Evolutionary conservation across 768 basidiomycete genomes (phyloP).

Genomic region (Zangia roseola): DNA sequence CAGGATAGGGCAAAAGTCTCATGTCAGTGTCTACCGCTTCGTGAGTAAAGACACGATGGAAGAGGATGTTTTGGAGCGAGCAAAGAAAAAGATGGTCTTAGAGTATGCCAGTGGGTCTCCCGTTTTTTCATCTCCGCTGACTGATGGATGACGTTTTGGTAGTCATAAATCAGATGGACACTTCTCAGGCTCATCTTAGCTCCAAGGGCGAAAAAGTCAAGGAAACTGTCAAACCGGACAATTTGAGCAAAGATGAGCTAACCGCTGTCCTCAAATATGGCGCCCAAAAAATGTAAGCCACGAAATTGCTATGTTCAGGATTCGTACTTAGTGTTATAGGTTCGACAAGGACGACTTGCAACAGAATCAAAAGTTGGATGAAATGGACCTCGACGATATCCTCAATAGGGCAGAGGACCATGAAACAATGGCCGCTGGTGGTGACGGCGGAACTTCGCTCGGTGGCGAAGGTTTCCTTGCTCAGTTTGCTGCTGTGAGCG

Average conservation of each 20-base stretch:
- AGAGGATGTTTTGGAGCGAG: constrained; percentile 96
- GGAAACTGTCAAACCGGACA: constrained; percentile 73
- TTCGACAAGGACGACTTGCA: constrained; percentile 96
- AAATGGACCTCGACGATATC: constrained; percentile 99
- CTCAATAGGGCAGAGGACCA: constrained; percentile 96
- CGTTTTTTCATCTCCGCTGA: constrained; percentile 13
- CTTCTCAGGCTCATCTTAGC: constrained; percentile 93
- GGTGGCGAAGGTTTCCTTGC: constrained; percentile 97
- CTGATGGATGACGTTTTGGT: constrained; percentile 13
- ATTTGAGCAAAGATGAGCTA: constrained; percentile 93
- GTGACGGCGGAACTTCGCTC: constrained; percentile 88
- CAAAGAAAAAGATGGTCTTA: constrained; percentile 99
- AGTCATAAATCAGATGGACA: constrained; percentile 99
- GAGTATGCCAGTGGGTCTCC: constrained; percentile 92
- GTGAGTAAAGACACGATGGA: constrained; percentile 99
- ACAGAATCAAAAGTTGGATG: constrained; percentile 94
- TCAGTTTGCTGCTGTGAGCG: constrained; percentile 93
- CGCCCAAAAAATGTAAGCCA: constrained; percentile 88
- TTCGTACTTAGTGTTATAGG: constrained; percentile 41
- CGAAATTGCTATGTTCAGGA: constrained; percentile 1
- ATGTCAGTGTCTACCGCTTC: constrained; percentile 97
- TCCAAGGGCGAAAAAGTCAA: constrained; percentile 67
- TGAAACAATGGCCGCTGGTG: constrained; percentile 83
- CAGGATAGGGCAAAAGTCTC: constrained; percentile 97
- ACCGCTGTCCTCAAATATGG: constrained; percentile 98